A percentile compares a stretch with the other conserved stretches of the same genome.
Evolutionary conservation across 106 monocot genomes (phyloP).

Genomic region (Platanthera zijinensis): DNA sequence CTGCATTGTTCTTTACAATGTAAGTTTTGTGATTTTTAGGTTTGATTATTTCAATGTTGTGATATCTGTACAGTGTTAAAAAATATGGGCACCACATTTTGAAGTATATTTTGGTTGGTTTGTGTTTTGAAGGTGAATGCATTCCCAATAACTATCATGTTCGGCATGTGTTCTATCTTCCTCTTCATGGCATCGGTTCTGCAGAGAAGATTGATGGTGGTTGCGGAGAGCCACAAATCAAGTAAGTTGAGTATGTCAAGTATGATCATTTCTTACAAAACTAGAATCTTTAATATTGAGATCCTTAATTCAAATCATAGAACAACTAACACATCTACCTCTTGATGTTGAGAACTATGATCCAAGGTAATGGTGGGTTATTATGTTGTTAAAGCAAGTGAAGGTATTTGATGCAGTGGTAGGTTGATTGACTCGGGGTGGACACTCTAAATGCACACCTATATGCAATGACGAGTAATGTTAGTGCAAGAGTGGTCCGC

Average conservation of each 20-base stretch:
- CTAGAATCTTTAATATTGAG: constrained; percentile 2
- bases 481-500: too few relatives aligned
- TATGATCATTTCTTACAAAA: neutral
- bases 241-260: constrained; percentile 29
- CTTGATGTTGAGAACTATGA: too few relatives aligned
- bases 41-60: neutral
- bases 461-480: too few relatives aligned
- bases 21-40: constrained; percentile 52
- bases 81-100: neutral
- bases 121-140: constrained; percentile 64
- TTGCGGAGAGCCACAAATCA: constrained; percentile 62
- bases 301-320: neutral
- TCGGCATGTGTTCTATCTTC: constrained; percentile 99
- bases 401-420: too few relatives aligned
- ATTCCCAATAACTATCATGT: constrained; percentile 96
- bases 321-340: too few relatives aligned
- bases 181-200: constrained; percentile 78
- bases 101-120: constrained; percentile 26
- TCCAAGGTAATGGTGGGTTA: too few relatives aligned
- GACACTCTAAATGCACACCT: too few relatives aligned
- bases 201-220: constrained; percentile 85
- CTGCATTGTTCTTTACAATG: constrained; percentile 92
- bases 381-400: too few relatives aligned
- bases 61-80: neutral
- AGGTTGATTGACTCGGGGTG: too few relatives aligned